Evolutionary conservation across 257 asterid genomes (phyloP), one percentile per base, ranked within the genome.

Genomic region (Jasminum sambac): DNA sequence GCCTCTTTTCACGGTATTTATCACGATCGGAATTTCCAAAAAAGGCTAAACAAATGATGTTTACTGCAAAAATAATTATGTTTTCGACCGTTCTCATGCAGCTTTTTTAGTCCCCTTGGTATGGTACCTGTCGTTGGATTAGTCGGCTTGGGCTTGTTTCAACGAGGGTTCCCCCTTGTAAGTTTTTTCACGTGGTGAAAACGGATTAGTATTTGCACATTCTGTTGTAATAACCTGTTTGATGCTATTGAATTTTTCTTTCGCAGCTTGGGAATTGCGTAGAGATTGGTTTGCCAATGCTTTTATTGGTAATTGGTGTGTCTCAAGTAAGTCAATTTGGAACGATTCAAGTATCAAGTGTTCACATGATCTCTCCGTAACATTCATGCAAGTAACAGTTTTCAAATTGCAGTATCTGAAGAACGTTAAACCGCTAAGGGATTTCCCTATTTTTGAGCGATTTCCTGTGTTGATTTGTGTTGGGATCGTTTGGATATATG

Each of bases 71-170:
- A n/a, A 39, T 59, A 30, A 26, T 52, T 42, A 63, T 72, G 70
- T 19, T 68, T 55, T 67, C 39, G 64, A 30, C 12, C 26, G 38
- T 77, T 62, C 26, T 64, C 72, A 58, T 67, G 43, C 95, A 94
- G 99, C 19, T 91, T 94, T 78, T 94, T 94, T 80, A 95, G 99
- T 73, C 99, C 99, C 67, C 99, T 95, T 23, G 97, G 98, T 62
- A 86, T 95, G 96, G 99, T 96, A 66, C 98, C 99, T 52, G 95
- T 95, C 11, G 96, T 91, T 64, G 99, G 97, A 78, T 85, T 95
- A 76, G 95, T 89, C 14, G 99, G 99, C 59, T 83, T 95, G 41
- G 99, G 99, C 82, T 76, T 95, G 80, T 91, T 91, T 76, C 97
- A 95, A 72, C 90, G 98, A 73, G 99, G 98, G 60, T 91, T 95